These are phyloP conservation scores for Mycosphaerella arachidis DNA, from an alignment of 2,329 filamentous ascomycete species.

Conservation along the genomic window DNA sequence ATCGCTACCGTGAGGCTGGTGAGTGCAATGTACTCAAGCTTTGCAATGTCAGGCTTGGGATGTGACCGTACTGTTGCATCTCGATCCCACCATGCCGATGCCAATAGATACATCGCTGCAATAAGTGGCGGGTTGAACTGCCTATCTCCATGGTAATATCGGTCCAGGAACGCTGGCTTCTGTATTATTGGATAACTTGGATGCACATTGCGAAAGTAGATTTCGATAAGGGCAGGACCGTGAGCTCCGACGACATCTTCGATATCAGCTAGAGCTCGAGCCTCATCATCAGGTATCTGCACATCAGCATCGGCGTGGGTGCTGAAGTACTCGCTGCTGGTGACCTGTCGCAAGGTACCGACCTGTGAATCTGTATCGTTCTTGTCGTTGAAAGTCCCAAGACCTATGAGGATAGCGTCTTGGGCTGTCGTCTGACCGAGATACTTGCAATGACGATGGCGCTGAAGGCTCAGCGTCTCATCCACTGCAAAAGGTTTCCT, in stretches of 20 bases:
- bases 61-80: constrained; percentile 61
- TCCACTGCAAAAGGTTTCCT: constrained; percentile 36
- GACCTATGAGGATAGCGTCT: constrained; percentile 75
- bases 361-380: constrained; percentile 71
- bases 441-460: constrained; percentile 75
- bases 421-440: constrained; percentile 80
- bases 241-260: constrained; percentile 72
- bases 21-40: constrained; percentile 69
- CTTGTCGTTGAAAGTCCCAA: constrained; percentile 74
- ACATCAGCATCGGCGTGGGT: constrained; percentile 72
- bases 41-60: constrained; percentile 66
- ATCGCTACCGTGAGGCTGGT: constrained; percentile 71
- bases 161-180: constrained; percentile 73
- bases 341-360: constrained; percentile 65
- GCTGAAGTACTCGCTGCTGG: constrained; percentile 72
- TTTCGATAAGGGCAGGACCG: constrained; percentile 69
- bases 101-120: constrained; percentile 77
- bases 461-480: constrained; percentile 64
- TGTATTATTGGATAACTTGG: constrained; percentile 79
- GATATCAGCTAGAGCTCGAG: constrained; percentile 65
- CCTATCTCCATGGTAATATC: constrained; percentile 66
- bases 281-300: constrained; percentile 65
- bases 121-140: constrained; percentile 73
- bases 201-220: constrained; percentile 79
- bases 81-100: constrained; percentile 83